Conservation (phyloP, 2,329 filamentous ascomycete genomes). For the Sphaerulina musiva region DNA sequence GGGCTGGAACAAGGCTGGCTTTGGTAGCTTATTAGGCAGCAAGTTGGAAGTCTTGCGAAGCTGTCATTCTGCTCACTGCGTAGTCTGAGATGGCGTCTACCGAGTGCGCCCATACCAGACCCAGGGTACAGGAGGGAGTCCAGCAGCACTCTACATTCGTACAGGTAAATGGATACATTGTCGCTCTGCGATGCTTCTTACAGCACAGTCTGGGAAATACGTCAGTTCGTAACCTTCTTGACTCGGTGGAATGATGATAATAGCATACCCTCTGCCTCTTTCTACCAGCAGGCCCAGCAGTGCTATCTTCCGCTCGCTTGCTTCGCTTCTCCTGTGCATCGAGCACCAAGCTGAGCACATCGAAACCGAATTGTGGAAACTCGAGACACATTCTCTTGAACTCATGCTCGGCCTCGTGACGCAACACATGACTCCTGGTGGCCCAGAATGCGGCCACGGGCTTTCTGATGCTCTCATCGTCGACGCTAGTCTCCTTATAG, state of each 20-base stretch:
- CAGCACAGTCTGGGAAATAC: neutral
- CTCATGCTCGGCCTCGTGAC: slow-evolving; percentile 77
- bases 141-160: neutral
- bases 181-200: neutral
- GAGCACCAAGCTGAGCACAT: slow-evolving; percentile 66
- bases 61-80: neutral
- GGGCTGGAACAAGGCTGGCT: neutral
- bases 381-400: slow-evolving; percentile 81
- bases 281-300: slow-evolving; percentile 29
- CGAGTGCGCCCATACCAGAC: neutral
- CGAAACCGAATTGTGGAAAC: slow-evolving; percentile 86
- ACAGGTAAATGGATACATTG: neutral
- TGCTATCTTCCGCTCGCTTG: slow-evolving; percentile 34
- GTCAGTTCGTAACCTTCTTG: neutral
- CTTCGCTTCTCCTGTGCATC: slow-evolving; percentile 46
- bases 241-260: neutral
- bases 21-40: neutral
- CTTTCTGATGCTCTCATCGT: slow-evolving; percentile 67
- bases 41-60: neutral
- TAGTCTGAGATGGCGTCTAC: neutral
- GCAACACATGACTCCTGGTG: slow-evolving; percentile 68
- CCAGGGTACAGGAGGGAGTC: neutral
- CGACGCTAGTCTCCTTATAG: slow-evolving; percentile 65
- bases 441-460: slow-evolving; percentile 92
- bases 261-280: slow-evolving; percentile 34